Percentiles rank a stretch among this genome's conserved stretches.
These are phyloP conservation scores for Thymus mandschuricus DNA, from an alignment of 257 asterid genomes.

Conservation along the genomic window DNA sequence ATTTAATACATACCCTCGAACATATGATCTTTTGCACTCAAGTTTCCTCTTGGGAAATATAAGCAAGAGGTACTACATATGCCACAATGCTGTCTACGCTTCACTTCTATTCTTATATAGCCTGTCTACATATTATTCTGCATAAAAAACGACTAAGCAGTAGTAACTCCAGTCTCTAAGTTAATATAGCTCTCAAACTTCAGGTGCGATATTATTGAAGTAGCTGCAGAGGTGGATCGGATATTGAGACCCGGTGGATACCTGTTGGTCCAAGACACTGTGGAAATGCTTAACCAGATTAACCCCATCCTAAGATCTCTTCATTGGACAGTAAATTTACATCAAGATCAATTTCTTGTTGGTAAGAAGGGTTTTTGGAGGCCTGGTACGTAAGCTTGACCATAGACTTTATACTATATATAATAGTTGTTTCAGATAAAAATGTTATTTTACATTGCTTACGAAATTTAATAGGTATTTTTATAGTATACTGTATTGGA, in stretches of 20 bases:
- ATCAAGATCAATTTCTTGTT: slow-evolving; percentile 79
- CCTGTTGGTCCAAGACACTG: slow-evolving; percentile 74
- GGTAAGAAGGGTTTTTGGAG: slow-evolving; percentile 88
- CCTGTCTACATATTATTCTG: neutral
- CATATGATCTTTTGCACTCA: slow-evolving; percentile 91
- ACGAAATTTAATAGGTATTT: slow-evolving; percentile 16
- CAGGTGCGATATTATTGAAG: slow-evolving; percentile 83
- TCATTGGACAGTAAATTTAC: slow-evolving; percentile 70
- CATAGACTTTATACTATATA: slow-evolving; percentile 11
- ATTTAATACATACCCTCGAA: slow-evolving; percentile 83
- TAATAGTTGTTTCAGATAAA: slow-evolving; percentile 12
- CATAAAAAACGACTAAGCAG: neutral
- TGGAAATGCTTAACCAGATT: slow-evolving; percentile 55
- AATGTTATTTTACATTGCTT: slow-evolving; percentile 22
- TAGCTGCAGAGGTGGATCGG: slow-evolving; percentile 86
- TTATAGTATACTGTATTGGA: slow-evolving; percentile 14
- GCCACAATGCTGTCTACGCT: slow-evolving; percentile 12
- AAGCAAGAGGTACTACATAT: slow-evolving; percentile 60
- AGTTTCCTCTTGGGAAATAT: slow-evolving; percentile 75
- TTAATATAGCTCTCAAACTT: slow-evolving; percentile 7
- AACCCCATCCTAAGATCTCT: slow-evolving; percentile 65
- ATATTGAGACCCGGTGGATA: slow-evolving; percentile 86
- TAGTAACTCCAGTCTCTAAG: neutral
- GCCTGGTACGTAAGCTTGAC: slow-evolving; percentile 43
- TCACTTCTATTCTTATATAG: neutral